Percentiles rank a stretch among this genome's conserved stretches.
Evolutionary conservation across 1,284 basidiomycete species (phyloP).

Genomic region (Ganoderma leucocontextum): DNA sequence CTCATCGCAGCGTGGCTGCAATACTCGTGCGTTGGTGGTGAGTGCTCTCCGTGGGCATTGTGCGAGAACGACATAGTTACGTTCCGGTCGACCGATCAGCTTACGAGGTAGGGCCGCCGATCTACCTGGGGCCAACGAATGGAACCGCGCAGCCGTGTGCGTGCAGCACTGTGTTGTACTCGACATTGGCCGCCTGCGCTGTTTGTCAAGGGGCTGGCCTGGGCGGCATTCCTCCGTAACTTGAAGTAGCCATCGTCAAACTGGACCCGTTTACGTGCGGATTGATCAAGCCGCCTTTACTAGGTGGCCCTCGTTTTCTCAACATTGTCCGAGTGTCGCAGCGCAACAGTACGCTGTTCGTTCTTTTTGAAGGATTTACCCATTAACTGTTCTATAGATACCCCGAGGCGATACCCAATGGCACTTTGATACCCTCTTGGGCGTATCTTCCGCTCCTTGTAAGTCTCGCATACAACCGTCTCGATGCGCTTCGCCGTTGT

Average conservation of each 20-base stretch:
- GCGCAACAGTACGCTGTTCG: neutral
- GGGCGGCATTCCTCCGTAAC: neutral
- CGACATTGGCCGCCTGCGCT: conserved; percentile 4
- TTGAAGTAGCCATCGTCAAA: neutral
- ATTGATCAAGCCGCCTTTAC: neutral
- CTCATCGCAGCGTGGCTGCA: conserved; percentile 4
- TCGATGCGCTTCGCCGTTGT: neutral
- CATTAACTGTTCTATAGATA: neutral
- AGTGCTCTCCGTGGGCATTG: neutral
- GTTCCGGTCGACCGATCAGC: neutral
- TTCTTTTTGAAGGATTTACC: too few relatives aligned
- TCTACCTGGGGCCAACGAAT: neutral
- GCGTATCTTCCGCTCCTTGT: conserved; percentile 3
- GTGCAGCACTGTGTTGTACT: neutral
- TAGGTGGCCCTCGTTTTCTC: conserved; percentile 7
- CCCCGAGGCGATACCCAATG: neutral
- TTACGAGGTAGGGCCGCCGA: neutral
- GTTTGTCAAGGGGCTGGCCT: conserved; percentile 5
- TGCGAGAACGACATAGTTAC: neutral
- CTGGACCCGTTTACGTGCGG: too few relatives aligned
- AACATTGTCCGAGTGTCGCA: neutral
- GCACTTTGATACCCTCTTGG: conserved; percentile 3
- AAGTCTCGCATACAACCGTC: neutral
- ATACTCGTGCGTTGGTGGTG: neutral
- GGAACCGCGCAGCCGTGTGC: neutral